phyloP scores from a whole-genome alignment of 257 asterid species.

The Solanum ossicruentum region DNA sequence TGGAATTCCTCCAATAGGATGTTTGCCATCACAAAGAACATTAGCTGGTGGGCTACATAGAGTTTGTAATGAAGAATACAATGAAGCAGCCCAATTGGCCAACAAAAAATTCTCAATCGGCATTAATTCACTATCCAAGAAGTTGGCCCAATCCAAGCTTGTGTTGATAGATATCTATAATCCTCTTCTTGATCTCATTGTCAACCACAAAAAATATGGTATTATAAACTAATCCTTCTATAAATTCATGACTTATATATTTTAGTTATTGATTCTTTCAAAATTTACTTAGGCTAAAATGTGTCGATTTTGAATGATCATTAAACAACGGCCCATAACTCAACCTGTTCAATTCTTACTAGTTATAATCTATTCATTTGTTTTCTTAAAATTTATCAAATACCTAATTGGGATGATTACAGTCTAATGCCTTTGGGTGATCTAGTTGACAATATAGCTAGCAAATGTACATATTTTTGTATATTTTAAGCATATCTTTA shows the following conservation, averaged over 20 bases:
- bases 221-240: not conserved
- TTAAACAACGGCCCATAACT: not conserved
- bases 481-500: not conserved
- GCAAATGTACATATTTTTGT: not conserved
- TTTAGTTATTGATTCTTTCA: not conserved
- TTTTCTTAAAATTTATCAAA: not conserved
- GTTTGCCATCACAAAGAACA: slow-evolving; percentile 43
- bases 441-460: not conserved
- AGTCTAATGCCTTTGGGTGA: not conserved
- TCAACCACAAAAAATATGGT: slow-evolving; percentile 25
- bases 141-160: slow-evolving; percentile 6
- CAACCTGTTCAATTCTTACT: not conserved
- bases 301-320: not conserved
- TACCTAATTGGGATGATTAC: not conserved
- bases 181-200: slow-evolving; percentile 22
- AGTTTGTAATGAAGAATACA: slow-evolving; percentile 13
- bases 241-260: not conserved
- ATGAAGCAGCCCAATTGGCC: slow-evolving; percentile 27
- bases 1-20: slow-evolving; percentile 35
- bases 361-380: not conserved
- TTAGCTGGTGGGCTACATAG: slow-evolving; percentile 25
- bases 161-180: slow-evolving; percentile 14
- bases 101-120: slow-evolving; percentile 18
- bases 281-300: not conserved
- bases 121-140: slow-evolving; percentile 6